phyloP scores from a whole-genome alignment of 2,329 filamentous ascomycete species.

The Fusarium sororula region DNA sequence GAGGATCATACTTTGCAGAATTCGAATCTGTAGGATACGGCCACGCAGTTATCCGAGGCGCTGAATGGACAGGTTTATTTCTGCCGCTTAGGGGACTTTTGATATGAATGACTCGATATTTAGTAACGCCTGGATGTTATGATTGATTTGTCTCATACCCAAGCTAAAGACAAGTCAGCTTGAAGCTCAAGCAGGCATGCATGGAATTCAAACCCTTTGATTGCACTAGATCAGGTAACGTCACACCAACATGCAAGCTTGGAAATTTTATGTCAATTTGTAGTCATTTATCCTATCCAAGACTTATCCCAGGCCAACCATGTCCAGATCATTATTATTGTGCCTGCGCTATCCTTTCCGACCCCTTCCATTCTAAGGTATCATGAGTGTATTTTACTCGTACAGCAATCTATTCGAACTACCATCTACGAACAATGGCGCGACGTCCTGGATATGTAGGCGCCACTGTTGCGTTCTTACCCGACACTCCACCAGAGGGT shows the following conservation, averaged over 20 bases:
- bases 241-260: background rate
- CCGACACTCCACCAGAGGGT: slow-evolving; percentile 1
- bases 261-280: background rate
- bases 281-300: slow-evolving; percentile 18
- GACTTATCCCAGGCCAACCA: slow-evolving; percentile 7
- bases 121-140: too few relatives aligned
- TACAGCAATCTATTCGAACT: background rate
- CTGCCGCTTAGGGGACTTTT: too few relatives aligned
- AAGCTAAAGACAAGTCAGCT: too few relatives aligned
- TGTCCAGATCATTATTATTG: slow-evolving; percentile 17
- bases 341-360: background rate
- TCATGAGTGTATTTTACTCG: background rate
- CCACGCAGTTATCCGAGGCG: too few relatives aligned
- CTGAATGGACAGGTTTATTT: too few relatives aligned
- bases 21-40: too few relatives aligned
- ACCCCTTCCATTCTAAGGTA: background rate
- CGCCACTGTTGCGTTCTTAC: background rate
- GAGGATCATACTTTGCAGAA: too few relatives aligned
- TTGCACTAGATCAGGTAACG: too few relatives aligned
- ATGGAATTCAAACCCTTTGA: too few relatives aligned
- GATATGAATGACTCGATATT: too few relatives aligned
- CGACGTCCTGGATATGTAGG: slow-evolving; percentile 9
- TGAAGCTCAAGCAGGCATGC: too few relatives aligned
- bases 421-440: slow-evolving; percentile 20
- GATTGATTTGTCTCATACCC: too few relatives aligned